Conservation (phyloP, 768 basidiomycete genomes). For the Tricholoma saponaceum region DNA sequence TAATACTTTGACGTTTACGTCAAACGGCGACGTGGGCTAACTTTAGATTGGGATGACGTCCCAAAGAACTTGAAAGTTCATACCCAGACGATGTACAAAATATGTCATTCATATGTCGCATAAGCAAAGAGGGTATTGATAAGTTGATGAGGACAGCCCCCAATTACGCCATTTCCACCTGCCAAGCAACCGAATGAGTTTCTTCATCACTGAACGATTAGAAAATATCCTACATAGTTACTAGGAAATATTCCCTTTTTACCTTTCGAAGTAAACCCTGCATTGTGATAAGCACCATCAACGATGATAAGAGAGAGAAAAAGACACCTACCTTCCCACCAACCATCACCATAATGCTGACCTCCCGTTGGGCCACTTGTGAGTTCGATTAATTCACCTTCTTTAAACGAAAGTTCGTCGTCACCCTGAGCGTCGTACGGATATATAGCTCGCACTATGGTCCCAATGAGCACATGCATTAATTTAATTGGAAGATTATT, state of each 20-base stretch:
- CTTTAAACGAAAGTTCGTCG: constrained; percentile 62
- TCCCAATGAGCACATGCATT: neutral
- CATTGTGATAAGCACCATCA: constrained; percentile 18
- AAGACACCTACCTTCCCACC: constrained; percentile 76
- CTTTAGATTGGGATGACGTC: no score
- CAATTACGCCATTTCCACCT: constrained; percentile 48
- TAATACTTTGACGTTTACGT: no score
- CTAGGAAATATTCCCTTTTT: constrained; percentile 82
- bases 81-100: no score
- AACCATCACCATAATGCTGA: constrained; percentile 68
- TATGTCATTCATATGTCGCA: no score
- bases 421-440: constrained; percentile 69
- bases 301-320: constrained; percentile 8
- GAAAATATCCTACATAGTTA: constrained; percentile 66
- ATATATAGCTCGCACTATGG: constrained; percentile 76
- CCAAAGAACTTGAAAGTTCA: no score
- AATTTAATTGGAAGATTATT: neutral
- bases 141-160: neutral
- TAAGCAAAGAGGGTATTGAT: neutral
- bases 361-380: constrained; percentile 60
- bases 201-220: constrained; percentile 4
- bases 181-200: constrained; percentile 16
- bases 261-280: constrained; percentile 59
- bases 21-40: no score
- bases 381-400: constrained; percentile 61